Conservation (phyloP, 2,329 filamentous ascomycete genomes). For the Ascochyta lentis region DNA sequence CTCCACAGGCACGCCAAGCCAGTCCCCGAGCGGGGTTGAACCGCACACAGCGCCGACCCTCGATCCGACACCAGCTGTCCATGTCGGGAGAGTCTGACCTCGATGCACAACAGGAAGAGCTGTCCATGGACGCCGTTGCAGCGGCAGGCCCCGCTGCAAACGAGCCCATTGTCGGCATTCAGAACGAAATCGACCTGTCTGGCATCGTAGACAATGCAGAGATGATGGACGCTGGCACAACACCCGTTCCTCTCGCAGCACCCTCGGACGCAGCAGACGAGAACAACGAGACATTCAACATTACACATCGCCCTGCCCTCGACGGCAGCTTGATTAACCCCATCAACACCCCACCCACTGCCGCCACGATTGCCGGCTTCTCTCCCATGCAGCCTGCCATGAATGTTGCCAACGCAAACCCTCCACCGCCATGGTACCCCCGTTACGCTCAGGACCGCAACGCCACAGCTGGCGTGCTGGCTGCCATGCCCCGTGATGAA, state of each 20-base stretch:
- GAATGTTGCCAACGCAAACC: conserved; percentile 72
- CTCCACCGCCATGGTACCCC: conserved; percentile 79
- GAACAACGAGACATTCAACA: conserved; percentile 80
- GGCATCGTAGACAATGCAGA: conserved; percentile 84
- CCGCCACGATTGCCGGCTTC: conserved; percentile 71
- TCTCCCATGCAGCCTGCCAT: conserved; percentile 74
- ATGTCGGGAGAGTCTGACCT: conserved; percentile 80
- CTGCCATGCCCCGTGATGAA: conserved; percentile 94
- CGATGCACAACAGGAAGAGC: conserved; percentile 83
- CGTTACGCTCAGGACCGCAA: conserved; percentile 81
- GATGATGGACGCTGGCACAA: conserved; percentile 73
- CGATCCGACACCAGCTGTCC: conserved; percentile 88
- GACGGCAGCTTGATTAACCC: conserved; percentile 84
- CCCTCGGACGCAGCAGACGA: conserved; percentile 85
- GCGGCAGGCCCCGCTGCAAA: conserved; percentile 72
- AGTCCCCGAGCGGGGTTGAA: conserved; percentile 56
- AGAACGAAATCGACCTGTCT: conserved; percentile 82
- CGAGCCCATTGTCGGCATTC: conserved; percentile 79
- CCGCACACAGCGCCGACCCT: conserved; percentile 72
- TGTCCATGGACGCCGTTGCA: conserved; percentile 77
- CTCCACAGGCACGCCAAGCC: conserved; percentile 39
- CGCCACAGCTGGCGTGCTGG: conserved; percentile 71
- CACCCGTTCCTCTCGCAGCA: conserved; percentile 75
- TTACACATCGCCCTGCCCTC: conserved; percentile 82
- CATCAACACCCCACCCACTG: conserved; percentile 65